Base-by-base conservation (phyloP, 768 basidiomycete species). In the Hygrophoropsis aurantiaca region DNA sequence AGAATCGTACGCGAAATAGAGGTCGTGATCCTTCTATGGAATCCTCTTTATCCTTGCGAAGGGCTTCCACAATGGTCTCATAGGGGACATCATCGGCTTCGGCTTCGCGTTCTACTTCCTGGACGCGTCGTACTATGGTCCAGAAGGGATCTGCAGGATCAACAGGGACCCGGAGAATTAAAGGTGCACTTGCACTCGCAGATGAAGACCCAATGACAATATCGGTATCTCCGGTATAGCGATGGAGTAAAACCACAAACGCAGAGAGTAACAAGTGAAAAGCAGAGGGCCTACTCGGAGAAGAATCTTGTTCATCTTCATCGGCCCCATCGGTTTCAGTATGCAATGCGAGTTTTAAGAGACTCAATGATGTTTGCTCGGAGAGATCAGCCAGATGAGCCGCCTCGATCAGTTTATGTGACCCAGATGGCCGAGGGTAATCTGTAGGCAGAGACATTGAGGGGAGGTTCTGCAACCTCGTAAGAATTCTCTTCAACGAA, bases 161-260 rank as follows among this genome's bases (percentile, higher is more conserved):
- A 37, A 97, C 72, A 9, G 85, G 78, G 42, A 97, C 67, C 18
- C 93, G 82, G 23, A 99, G 78, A 32, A 99, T 77, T 32, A 99
- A 75, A 8, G 94, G 92, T 49, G 88, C 82, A 20, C 80, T 78
- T 5, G 81, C 79, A 5, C 78, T 71, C 2, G 88, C 82, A 20
- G 90, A 86, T 13, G 92, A 94, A 3, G 90, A 90, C 27, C 88
- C 93, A 58, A 99, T 87, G 48, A 97, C 78, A 51, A 99, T 76
- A 58, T 97, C 93, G 21, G 85, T 94, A 63, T 99, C 97, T 33
- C 90, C 94, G 0, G 97, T 97, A 70, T 93, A 97, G 34, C 95
- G 79, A 70, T 97, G 93, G 11, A 99, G 73, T 41, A 98, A 75
- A 18, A 95, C 86, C 10, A 82, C 79, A 69, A 99, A 97, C 0